Conservation (phyloP, 1,139 yeast species). For the Protomyces inouyei region DNA sequence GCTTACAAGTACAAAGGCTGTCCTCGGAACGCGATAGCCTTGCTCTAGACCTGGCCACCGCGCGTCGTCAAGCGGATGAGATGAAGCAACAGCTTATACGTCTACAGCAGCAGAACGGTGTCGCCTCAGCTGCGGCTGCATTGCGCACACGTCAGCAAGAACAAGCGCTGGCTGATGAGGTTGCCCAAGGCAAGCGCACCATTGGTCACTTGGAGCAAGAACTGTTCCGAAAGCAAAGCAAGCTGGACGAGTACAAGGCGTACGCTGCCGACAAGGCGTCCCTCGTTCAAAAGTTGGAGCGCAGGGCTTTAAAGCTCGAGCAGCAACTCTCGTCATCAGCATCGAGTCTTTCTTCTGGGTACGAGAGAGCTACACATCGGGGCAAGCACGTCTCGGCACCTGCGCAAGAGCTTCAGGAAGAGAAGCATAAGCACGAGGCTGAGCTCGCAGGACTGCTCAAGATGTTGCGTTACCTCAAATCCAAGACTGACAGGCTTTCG, state of each 20-base stretch:
- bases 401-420: not conserved
- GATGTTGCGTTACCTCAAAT: slow-evolving; percentile 31
- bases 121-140: not conserved
- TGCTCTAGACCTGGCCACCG: not conserved
- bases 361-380: not conserved
- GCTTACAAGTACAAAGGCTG: not conserved
- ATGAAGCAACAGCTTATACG: not conserved
- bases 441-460: slow-evolving; percentile 32
- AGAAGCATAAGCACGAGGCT: slow-evolving; percentile 25
- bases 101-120: not conserved
- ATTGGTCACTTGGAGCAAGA: slow-evolving; percentile 4
- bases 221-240: not conserved
- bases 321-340: not conserved
- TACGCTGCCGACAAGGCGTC: slow-evolving; percentile 1
- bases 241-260: slow-evolving; percentile 6
- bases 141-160: not conserved
- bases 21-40: not conserved
- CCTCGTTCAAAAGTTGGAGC: slow-evolving; percentile 8
- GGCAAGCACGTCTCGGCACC: not conserved
- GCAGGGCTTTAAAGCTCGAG: not conserved
- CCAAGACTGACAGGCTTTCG: slow-evolving; percentile 31
- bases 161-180: not conserved
- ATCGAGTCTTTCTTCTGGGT: not conserved
- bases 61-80: not conserved
- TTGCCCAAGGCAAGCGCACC: not conserved